A percentile compares a stretch with the other conserved stretches of the same genome.
Evolutionary conservation across 768 basidiomycete species (phyloP).

Genomic region (Lactarius quietus): DNA sequence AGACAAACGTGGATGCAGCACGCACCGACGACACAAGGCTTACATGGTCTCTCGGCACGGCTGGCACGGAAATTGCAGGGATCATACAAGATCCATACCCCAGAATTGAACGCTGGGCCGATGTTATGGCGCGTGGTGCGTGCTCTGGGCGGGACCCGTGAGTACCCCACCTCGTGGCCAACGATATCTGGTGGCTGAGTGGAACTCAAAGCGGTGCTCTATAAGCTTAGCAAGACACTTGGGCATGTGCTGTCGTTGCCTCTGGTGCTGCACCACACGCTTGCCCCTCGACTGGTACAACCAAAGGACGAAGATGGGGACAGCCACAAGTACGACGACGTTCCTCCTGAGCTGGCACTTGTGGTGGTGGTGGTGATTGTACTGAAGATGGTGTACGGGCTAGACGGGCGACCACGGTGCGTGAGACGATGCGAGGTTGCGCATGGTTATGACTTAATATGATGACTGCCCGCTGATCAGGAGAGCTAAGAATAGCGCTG

Average conservation of each 20-base stretch:
- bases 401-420: slow-evolving; percentile 66
- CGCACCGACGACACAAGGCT: slow-evolving; percentile 51
- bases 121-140: slow-evolving; percentile 74
- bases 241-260: slow-evolving; percentile 53
- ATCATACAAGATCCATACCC: slow-evolving; percentile 56
- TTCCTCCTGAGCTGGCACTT: slow-evolving; percentile 65
- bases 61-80: slow-evolving; percentile 55
- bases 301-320: slow-evolving; percentile 39
- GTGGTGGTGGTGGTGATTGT: slow-evolving; percentile 59
- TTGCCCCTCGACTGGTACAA: slow-evolving; percentile 43
- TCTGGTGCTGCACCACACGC: slow-evolving; percentile 54
- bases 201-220: slow-evolving; percentile 52
- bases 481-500: slow-evolving; percentile 8
- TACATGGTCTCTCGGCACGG: slow-evolving; percentile 61
- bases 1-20: slow-evolving; percentile 36
- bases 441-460: not conserved
- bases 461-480: slow-evolving; percentile 33
- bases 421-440: not conserved
- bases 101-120: slow-evolving; percentile 72
- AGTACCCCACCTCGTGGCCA: slow-evolving; percentile 32
- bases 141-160: slow-evolving; percentile 70
- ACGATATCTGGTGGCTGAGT: slow-evolving; percentile 23
- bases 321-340: slow-evolving; percentile 56
- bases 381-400: slow-evolving; percentile 81
- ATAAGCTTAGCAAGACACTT: slow-evolving; percentile 59